These are phyloP conservation scores for Fusarium tjaetaba DNA, from an alignment of 2,329 filamentous ascomycete species.

Conservation along the genomic window DNA sequence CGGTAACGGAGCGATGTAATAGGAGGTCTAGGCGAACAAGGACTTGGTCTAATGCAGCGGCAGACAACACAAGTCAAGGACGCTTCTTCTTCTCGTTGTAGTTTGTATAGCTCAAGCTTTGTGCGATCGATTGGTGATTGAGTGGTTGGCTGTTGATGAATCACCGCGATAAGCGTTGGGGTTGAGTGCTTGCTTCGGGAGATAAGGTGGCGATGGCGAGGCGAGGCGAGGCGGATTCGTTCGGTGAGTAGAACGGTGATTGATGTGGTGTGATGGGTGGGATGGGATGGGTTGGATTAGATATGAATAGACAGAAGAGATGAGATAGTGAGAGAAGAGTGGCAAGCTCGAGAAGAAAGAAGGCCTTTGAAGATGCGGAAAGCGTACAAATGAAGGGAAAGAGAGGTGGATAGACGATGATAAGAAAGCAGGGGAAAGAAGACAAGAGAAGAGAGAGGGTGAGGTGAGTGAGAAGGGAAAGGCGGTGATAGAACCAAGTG, in stretches of 20 bases:
- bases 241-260: constrained; percentile 31
- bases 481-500: constrained; percentile 50
- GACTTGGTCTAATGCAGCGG: constrained; percentile 31
- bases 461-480: constrained; percentile 45
- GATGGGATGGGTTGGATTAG: constrained; percentile 26
- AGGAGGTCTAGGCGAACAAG: constrained; percentile 31
- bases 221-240: constrained; percentile 41
- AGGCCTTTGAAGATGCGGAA: constrained; percentile 48
- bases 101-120: constrained; percentile 31
- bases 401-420: constrained; percentile 48
- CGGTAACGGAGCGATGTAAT: constrained; percentile 16
- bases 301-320: constrained; percentile 34
- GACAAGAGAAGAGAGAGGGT: constrained; percentile 48
- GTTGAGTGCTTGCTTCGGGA: constrained; percentile 36
- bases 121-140: constrained; percentile 28
- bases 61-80: constrained; percentile 39
- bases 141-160: constrained; percentile 19
- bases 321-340: constrained; percentile 39
- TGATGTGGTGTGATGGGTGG: not conserved
- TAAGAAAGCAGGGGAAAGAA: constrained; percentile 47
- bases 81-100: constrained; percentile 49
- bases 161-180: constrained; percentile 37
- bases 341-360: constrained; percentile 51
- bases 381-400: constrained; percentile 46
- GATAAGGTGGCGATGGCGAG: constrained; percentile 36